Evolutionary conservation across 345 rosid species (phyloP).

Genomic region (Gossypium bickii): DNA sequence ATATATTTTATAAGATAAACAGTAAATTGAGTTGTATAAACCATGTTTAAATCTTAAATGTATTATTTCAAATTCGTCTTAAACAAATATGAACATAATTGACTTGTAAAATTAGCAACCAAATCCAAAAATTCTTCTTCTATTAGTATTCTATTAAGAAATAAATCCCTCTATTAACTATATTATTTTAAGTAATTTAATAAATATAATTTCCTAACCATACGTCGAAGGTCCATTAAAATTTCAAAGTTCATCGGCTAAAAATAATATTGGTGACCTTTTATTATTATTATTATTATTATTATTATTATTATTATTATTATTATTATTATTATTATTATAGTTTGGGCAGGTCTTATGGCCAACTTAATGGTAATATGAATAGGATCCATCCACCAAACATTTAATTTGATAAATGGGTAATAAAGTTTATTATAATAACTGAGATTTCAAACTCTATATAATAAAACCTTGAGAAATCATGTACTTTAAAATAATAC

Average conservation of each 20-base stretch:
- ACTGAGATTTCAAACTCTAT: neutral
- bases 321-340: neutral
- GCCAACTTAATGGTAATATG: neutral
- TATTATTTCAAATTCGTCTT: too few relatives aligned
- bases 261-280: neutral
- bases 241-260: neutral
- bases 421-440: neutral
- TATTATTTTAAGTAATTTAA: neutral
- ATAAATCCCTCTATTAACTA: neutral
- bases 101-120: too few relatives aligned
- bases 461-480: slow-evolving; percentile 1
- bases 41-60: too few relatives aligned
- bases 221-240: neutral
- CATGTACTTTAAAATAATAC: neutral
- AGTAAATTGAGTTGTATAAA: too few relatives aligned
- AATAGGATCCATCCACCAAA: neutral
- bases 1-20: too few relatives aligned
- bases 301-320: neutral
- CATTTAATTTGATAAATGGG: neutral
- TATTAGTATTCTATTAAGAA: neutral
- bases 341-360: neutral
- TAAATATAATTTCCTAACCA: neutral
- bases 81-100: too few relatives aligned
- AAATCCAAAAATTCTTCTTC: too few relatives aligned
- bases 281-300: neutral